Evolutionary conservation across 768 basidiomycete genomes (phyloP), one percentile per base, ranked within the genome.

Genomic region (Mycena chlorophos): DNA sequence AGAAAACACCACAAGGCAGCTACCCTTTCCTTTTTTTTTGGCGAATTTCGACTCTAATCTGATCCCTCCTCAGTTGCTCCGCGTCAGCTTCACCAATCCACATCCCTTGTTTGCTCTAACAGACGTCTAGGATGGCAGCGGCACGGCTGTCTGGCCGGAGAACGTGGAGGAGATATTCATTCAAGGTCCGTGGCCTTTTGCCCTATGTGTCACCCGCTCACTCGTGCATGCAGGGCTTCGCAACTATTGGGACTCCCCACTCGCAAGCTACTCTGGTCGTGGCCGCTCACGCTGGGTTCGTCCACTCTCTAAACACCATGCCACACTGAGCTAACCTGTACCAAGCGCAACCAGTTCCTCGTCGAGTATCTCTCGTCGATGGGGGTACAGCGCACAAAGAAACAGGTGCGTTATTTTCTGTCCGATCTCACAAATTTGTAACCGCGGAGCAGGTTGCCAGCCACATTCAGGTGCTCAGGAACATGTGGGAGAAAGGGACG

Each of bases 401-500:
- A 92, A 70, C 90, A 92, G 26, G 45, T 46, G 6, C 12, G 45
- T 46, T 28, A 13, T 4, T 5, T 46, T 6, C 13, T 14, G 22
- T 46, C 26, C 25, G 5, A 4, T 27, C 6, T 10, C 17, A 8
- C 31, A 34, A 8, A 28, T 46, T 28, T 4, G 23, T 46, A 13
- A 46, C 45, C 20, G 25, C 23, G 23, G 25, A 46, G 6, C 45
- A 46, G 69, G 90, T 92, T 60, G 90, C 90, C n/a, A 89, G 87
- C 69, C 90, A 92, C 65, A 88, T 92, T 50, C 90, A 92, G 66
- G 89, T 91, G 53, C 69, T 90, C 52, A 76, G 89, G 49, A 91
- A 91, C 66, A 91, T 91, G 89, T 91, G 88, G 89, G n/a, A n/a
- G n/a, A 90, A 90, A 68, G 89, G 88, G 22, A 83, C 88, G 56